Evolutionary conservation across 148 eudicot genomes (phyloP), one percentile per base, ranked within the genome.

Genomic region (Dianthus caryophyllus): DNA sequence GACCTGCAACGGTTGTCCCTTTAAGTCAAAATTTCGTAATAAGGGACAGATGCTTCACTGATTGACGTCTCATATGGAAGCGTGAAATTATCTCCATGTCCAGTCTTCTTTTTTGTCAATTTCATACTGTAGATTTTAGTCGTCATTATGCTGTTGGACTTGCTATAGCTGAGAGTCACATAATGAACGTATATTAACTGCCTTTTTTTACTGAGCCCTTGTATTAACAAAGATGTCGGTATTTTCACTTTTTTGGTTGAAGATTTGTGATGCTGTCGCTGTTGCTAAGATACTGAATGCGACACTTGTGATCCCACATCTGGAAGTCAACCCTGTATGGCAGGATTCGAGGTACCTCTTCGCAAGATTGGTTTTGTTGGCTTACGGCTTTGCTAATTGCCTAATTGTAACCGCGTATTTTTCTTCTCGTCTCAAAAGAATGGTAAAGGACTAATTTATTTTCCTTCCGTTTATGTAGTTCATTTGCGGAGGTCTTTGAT

Each of bases 251-350:
- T 55, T 63, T 21, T 59, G 38, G 48, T 64, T 47, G 46, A 70
- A 91, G 97, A 82, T 91, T 50, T 91, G 97, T 80, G 97, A 91
- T 84, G 97, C 95, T 47, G 97, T 91, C 44, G 97, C 95, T 62
- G 83, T 91, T 68, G 95, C 95, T 50, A 91, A 88, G 69, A 88
- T 91, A 73, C 66, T 91, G 65, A 88, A 88, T 71, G 97, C 91
- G 47, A 91, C 97, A 14, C 89, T 91, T 18, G 88, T 91, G 63
- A 81, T 91, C 54, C 97, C 97, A 27, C 78, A 88, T 69, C 70
- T 91, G 73, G 97, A 91, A 86, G 75, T 88, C 49, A 91, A 91
- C 76, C 87, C 97, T 62, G 95, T 91, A 62, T 91, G 97, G 97
- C 80, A 88, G 83, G 97, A 91, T 75, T 75, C 97, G 36, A 91